Evolutionary conservation across 1,139 yeast genomes (phyloP).

Genomic region (Yamadazyma triangularis): DNA sequence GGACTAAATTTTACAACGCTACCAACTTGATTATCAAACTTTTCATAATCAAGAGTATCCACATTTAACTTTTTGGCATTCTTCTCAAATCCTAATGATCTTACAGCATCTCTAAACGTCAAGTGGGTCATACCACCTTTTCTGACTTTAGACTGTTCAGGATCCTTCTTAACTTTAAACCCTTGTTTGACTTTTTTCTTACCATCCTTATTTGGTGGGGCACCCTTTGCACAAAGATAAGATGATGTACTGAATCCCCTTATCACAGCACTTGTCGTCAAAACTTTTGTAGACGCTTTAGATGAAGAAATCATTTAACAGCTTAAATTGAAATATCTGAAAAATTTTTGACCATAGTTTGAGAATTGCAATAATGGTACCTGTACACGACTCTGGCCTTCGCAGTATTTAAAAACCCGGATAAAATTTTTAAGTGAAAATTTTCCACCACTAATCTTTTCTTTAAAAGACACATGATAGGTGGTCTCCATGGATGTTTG

Average conservation of each 20-base stretch:
- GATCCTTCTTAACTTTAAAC: conserved; percentile 17
- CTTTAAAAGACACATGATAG: too few species aligned
- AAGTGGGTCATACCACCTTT: conserved; percentile 45
- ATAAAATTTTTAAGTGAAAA: too few species aligned
- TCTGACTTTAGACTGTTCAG: conserved; percentile 20
- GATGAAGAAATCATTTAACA: neutral
- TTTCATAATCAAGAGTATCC: conserved; percentile 2
- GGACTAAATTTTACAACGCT: conserved; percentile 22
- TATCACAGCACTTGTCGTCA: neutral
- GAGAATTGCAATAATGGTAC: conserved; percentile 1
- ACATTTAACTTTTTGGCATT: conserved; percentile 17
- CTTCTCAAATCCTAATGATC: conserved; percentile 31
- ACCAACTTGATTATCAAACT: conserved; percentile 10
- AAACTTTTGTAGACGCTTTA: neutral
- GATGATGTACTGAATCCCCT: conserved; percentile 9
- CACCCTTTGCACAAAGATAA: conserved; percentile 13
- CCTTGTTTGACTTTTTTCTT: conserved; percentile 25
- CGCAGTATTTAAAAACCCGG: too few species aligned
- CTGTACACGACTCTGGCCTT: too few species aligned
- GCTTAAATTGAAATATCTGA: neutral
- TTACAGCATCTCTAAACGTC: conserved; percentile 37
- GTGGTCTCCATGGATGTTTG: too few species aligned
- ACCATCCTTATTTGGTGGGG: conserved; percentile 18
- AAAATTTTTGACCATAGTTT: too few species aligned
- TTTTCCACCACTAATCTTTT: too few species aligned